Percentiles rank a stretch among this genome's conserved stretches.
These are phyloP conservation scores for Allium fistulosum DNA, from an alignment of 106 monocot genomes.

Conservation along the genomic window DNA sequence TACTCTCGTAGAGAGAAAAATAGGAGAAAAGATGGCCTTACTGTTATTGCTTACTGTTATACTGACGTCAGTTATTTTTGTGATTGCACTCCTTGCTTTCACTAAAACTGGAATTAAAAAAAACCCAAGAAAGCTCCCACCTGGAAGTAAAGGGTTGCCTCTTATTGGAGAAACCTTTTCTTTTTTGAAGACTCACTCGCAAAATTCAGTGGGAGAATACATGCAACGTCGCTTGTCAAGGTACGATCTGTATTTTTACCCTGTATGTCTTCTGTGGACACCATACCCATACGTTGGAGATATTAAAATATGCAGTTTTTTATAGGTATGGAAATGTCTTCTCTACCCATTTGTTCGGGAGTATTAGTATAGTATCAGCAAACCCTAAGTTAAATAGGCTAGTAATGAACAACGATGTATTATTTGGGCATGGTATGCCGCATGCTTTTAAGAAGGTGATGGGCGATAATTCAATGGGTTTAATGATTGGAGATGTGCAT, in stretches of 20 bases:
- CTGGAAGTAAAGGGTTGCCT: conserved; percentile 11
- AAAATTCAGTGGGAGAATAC: conserved; percentile 3
- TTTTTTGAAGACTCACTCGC: not conserved
- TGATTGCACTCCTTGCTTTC: not conserved
- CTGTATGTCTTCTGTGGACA: not conserved
- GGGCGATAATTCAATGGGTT: not conserved
- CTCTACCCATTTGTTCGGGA: conserved; percentile 25
- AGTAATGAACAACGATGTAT: not conserved
- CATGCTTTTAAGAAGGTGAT: conserved; percentile 19
- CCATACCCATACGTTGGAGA: not conserved
- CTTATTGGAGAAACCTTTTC: conserved; percentile 17
- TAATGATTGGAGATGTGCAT: conserved; percentile 22
- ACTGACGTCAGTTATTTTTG: not conserved
- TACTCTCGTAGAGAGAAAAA: too few species aligned
- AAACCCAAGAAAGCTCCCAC: conserved; percentile 1
- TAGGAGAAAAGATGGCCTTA: not conserved
- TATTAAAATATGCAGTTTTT: not conserved
- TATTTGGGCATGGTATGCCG: conserved; percentile 24
- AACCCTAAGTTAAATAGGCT: conserved; percentile 33
- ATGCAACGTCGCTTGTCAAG: conserved; percentile 7
- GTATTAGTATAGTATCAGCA: conserved; percentile 24
- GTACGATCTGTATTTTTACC: not conserved
- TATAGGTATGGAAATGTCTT: conserved; percentile 38
- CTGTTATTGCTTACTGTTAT: not conserved
- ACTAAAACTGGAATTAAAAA: not conserved